These are phyloP conservation scores for Clathrospora elynae DNA, from an alignment of 2,329 filamentous ascomycete genomes.

Conservation along the genomic window DNA sequence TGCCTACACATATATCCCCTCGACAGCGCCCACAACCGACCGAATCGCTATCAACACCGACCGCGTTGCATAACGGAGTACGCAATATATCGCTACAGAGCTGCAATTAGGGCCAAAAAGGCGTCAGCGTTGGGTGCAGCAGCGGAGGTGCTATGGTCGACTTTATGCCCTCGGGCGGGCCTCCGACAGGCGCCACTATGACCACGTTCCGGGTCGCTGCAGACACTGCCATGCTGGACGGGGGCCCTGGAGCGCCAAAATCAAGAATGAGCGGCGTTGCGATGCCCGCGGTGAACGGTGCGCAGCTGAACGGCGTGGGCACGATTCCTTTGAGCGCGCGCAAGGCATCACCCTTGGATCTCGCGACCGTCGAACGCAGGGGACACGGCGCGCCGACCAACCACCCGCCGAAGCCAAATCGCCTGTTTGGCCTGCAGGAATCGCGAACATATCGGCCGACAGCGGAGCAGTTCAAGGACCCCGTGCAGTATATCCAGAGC, in stretches of 20 bases:
- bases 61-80: constrained; percentile 3
- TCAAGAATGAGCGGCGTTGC: constrained; percentile 39
- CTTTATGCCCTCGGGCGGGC: constrained; percentile 40
- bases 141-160: constrained; percentile 44
- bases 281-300: constrained; percentile 32
- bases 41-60: constrained; percentile 10
- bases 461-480: constrained; percentile 92
- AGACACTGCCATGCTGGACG: constrained; percentile 31
- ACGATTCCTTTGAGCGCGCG: constrained; percentile 67
- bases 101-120: constrained; percentile 10
- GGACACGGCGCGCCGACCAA: constrained; percentile 78
- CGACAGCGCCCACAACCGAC: constrained; percentile 36
- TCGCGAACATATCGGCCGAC: constrained; percentile 90
- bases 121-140: constrained; percentile 32
- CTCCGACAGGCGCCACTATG: constrained; percentile 43
- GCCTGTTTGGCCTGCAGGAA: constrained; percentile 84
- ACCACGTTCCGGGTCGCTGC: constrained; percentile 47
- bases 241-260: constrained; percentile 31
- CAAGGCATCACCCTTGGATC: constrained; percentile 72
- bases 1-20: constrained; percentile 39
- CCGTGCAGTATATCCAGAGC: constrained; percentile 90
- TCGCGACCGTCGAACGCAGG: constrained; percentile 88
- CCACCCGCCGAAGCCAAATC: constrained; percentile 75
- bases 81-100: constrained; percentile 19
- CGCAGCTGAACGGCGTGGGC: constrained; percentile 48